Evolutionary conservation across 495 filamentous ascomycete genomes (phyloP).

Genomic region (Penicillium diatomitis): DNA sequence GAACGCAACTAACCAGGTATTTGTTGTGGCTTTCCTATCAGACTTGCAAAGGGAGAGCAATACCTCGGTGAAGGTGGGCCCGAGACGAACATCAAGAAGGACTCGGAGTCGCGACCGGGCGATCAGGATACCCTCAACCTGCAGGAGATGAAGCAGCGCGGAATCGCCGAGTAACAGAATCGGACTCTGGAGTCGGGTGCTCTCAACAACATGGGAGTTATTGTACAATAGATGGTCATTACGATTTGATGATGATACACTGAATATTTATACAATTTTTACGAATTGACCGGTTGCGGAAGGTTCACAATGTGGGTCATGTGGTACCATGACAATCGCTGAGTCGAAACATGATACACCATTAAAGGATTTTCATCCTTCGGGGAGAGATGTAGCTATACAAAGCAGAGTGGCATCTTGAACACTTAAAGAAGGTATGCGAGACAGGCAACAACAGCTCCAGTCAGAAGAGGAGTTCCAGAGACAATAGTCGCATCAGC

Average conservation of each 20-base stretch:
- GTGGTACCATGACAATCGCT: no score
- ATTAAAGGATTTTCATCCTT: not conserved
- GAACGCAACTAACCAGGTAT: slow-evolving; percentile 1
- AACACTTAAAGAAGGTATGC: slow-evolving; percentile 4
- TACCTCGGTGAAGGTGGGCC: slow-evolving; percentile 45
- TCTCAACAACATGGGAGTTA: not conserved
- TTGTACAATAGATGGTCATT: slow-evolving; percentile 4
- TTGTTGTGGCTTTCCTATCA: slow-evolving; percentile 2
- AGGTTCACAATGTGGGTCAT: not conserved
- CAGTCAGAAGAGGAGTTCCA: slow-evolving; percentile 1
- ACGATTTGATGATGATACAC: not conserved
- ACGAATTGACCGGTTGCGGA: not conserved
- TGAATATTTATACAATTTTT: no score
- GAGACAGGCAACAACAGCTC: slow-evolving; percentile 9
- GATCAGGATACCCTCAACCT: slow-evolving; percentile 32
- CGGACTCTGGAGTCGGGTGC: no score
- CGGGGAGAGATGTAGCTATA: not conserved
- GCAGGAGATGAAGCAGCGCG: slow-evolving; percentile 21
- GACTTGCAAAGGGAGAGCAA: slow-evolving; percentile 35
- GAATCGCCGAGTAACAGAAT: slow-evolving; percentile 9
- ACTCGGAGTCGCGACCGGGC: slow-evolving; percentile 29
- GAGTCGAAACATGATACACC: not conserved
- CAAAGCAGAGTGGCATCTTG: not conserved
- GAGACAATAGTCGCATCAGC: slow-evolving; percentile 3
- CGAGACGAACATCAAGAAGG: slow-evolving; percentile 35